Conservation (phyloP, 1,284 basidiomycete species). For the Melanopsichium pennsylvanicum region DNA sequence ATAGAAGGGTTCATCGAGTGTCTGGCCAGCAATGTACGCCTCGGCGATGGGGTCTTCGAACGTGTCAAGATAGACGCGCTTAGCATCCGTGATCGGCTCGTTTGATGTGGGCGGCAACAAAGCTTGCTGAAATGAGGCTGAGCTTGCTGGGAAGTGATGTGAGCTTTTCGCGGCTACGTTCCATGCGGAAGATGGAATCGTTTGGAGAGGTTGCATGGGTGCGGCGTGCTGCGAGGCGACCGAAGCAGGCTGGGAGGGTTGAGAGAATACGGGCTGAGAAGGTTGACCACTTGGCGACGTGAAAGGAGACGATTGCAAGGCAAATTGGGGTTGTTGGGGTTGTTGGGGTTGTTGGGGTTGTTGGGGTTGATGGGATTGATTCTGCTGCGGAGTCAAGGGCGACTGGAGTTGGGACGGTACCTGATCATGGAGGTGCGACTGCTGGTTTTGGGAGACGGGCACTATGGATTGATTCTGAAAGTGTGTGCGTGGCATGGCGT, state of each 20-base stretch:
- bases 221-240: not conserved
- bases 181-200: constrained; percentile 1
- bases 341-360: constrained; percentile 4
- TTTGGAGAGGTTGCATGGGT: constrained; percentile 7
- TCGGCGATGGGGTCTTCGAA: constrained; percentile 44
- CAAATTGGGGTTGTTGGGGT: constrained; percentile 3
- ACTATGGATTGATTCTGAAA: constrained; percentile 1
- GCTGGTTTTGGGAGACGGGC: constrained; percentile 1
- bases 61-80: constrained; percentile 28
- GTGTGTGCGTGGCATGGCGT: constrained; percentile 1
- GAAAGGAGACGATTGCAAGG: constrained; percentile 16
- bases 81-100: not conserved
- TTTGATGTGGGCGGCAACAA: constrained; percentile 2
- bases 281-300: constrained; percentile 1
- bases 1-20: constrained; percentile 40
- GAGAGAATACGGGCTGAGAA: constrained; percentile 10
- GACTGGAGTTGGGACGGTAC: constrained; percentile 11
- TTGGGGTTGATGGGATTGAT: constrained; percentile 1
- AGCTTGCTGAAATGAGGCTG: constrained; percentile 4
- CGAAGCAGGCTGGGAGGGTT: constrained; percentile 5
- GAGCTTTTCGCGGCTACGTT: too few species aligned
- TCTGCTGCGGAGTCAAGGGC: constrained; percentile 8
- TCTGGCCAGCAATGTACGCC: constrained; percentile 40
- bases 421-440: constrained; percentile 6
- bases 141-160: constrained; percentile 5